Percentiles rank a stretch among this genome's conserved stretches.
phyloP scores from a whole-genome alignment of 352 stramenopile species.

The Phytopythium boreale region DNA sequence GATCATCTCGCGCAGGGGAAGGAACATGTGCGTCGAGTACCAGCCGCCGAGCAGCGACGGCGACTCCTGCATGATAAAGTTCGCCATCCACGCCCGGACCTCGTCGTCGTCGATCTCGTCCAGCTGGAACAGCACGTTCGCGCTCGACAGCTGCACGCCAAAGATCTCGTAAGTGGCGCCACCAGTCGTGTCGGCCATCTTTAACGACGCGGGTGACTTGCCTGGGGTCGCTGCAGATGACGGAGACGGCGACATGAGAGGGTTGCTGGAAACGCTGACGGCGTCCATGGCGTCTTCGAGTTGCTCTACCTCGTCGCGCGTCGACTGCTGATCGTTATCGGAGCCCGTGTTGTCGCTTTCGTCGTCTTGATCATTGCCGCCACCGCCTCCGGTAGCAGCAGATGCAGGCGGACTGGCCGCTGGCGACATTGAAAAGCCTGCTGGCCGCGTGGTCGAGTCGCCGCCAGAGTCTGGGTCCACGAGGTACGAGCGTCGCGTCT shows the following conservation, averaged over 20 bases:
- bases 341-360: conserved; percentile 38
- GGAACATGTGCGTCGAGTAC: conserved; percentile 81
- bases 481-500: conserved; percentile 59
- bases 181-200: conserved; percentile 2
- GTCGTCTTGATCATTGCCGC: not conserved
- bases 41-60: conserved; percentile 68
- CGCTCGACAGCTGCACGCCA: conserved; percentile 61
- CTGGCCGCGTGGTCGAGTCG: not conserved
- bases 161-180: conserved; percentile 67
- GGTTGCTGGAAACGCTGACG: conserved; percentile 10
- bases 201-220: not conserved
- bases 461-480: conserved; percentile 31
- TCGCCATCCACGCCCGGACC: conserved; percentile 44
- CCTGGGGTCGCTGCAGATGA: conserved; percentile 5
- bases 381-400: not conserved
- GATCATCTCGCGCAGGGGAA: conserved; percentile 74
- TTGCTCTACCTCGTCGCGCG: conserved; percentile 22
- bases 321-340: conserved; percentile 39
- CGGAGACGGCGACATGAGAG: conserved; percentile 1
- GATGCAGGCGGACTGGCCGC: conserved; percentile 10
- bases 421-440: conserved; percentile 2
- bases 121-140: conserved; percentile 73
- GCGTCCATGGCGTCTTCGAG: conserved; percentile 25
- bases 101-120: conserved; percentile 73
- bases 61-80: conserved; percentile 38